phyloP scores from a whole-genome alignment of 2,329 filamentous ascomycete species.

The Daldinia sp. region DNA sequence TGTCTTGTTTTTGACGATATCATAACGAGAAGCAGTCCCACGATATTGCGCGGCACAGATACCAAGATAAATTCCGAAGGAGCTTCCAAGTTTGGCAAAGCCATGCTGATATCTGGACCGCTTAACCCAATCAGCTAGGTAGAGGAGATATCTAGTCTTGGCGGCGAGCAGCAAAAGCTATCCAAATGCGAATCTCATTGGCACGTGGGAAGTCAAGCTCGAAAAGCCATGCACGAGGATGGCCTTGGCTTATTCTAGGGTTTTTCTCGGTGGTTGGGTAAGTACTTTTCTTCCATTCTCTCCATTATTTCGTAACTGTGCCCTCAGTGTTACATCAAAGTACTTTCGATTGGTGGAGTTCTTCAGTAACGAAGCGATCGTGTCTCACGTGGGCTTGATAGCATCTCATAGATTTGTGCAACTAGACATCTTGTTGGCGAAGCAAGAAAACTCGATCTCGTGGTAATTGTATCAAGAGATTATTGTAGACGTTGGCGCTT shows the following conservation, averaged over 20 bases:
- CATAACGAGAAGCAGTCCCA: not conserved
- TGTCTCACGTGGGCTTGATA: not conserved
- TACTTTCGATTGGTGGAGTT: too few relatives aligned
- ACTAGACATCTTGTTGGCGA: not conserved
- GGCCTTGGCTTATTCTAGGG: conserved; percentile 26
- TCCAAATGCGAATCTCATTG: conserved; percentile 30
- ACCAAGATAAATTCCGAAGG: conserved; percentile 1
- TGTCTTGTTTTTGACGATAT: conserved; percentile 22
- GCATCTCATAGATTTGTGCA: not conserved
- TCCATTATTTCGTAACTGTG: too few relatives aligned
- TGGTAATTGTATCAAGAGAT: too few relatives aligned
- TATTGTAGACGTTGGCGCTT: too few relatives aligned
- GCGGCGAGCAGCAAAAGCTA: conserved; percentile 8
- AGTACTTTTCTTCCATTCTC: not conserved
- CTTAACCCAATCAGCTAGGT: conserved; percentile 33
- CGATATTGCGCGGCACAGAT: not conserved
- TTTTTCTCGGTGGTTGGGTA: not conserved
- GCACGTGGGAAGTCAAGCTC: conserved; percentile 30
- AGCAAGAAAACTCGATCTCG: not conserved
- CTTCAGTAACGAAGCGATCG: too few relatives aligned
- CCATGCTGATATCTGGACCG: conserved; percentile 15
- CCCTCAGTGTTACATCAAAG: too few relatives aligned
- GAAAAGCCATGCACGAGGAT: conserved; percentile 23
- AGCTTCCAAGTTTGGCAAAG: conserved; percentile 11
- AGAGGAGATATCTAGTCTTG: conserved; percentile 20